Evolutionary conservation across 164 flowering plant genomes (phyloP).

Genomic region (Buxus sempervirens): DNA sequence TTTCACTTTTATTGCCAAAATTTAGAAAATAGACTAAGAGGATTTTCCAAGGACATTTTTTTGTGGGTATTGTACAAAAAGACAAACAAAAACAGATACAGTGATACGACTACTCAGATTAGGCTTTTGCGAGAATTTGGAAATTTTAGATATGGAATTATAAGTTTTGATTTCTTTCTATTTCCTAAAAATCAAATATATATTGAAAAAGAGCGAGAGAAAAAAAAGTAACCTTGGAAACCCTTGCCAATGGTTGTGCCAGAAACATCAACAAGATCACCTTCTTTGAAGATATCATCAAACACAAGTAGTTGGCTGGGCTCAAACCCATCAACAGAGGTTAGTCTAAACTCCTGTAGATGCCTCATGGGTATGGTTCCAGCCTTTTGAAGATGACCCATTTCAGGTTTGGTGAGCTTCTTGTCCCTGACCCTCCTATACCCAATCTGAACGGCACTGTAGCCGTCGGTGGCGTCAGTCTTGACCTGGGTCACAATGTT

Average conservation of each 20-base stretch:
- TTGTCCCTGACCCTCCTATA: conserved; percentile 78
- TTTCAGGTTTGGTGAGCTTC: conserved; percentile 85
- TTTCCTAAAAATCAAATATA: no score
- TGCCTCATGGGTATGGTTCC: conserved; percentile 85
- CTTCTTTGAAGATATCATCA: conserved; percentile 79
- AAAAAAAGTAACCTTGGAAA: conserved; percentile 88
- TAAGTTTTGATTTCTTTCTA: no score
- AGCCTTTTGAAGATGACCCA: conserved; percentile 80
- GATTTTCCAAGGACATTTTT: no score
- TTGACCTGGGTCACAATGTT: conserved; percentile 95
- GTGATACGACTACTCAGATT: no score
- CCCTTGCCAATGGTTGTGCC: conserved; percentile 97
- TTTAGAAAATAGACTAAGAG: no score
- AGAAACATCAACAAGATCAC: conserved; percentile 89
- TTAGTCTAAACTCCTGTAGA: conserved; percentile 87
- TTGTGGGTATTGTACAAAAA: no score
- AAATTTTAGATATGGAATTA: no score
- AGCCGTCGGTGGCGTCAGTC: conserved; percentile 81
- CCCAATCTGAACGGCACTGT: conserved; percentile 87
- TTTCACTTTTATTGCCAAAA: no score
- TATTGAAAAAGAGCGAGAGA: not conserved
- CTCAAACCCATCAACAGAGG: conserved; percentile 59
- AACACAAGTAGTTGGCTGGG: conserved; percentile 59
- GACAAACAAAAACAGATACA: no score
- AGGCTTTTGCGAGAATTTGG: no score